Evolutionary conservation across 2,329 filamentous ascomycete species (phyloP).

Genomic region (Aspergillus oerlinghausenensis): DNA sequence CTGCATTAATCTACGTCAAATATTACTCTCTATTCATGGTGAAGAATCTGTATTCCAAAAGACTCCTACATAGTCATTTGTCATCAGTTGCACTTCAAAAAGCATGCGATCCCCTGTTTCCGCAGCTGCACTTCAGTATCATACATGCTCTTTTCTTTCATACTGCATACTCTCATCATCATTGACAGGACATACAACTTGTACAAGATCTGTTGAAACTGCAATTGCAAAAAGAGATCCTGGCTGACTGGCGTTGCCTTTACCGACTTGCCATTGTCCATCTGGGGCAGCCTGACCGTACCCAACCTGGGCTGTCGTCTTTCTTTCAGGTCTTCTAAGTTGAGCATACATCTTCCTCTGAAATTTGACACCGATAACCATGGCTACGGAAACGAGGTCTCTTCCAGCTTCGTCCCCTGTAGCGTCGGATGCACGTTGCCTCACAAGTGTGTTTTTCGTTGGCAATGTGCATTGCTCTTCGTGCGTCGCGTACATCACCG

Average conservation of each 20-base stretch:
- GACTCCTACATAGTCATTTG: not conserved
- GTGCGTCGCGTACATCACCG: conserved; percentile 43
- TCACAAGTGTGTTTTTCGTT: conserved; percentile 37
- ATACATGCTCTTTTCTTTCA: not conserved
- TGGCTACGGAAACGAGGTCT: not conserved
- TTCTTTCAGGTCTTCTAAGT: not conserved
- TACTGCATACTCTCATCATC: not conserved
- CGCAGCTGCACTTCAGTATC: not conserved
- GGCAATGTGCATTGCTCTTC: conserved; percentile 48
- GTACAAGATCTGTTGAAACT: not conserved
- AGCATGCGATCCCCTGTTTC: not conserved
- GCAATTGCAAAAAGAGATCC: not conserved
- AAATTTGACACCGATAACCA: not conserved
- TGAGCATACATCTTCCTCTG: not conserved
- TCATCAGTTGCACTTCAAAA: not conserved
- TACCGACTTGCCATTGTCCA: not conserved
- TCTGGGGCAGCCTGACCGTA: not conserved
- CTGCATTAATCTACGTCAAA: conserved; percentile 5
- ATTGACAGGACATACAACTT: not conserved
- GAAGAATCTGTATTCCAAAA: not conserved
- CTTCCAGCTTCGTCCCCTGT: conserved; percentile 5
- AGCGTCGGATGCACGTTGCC: conserved; percentile 8
- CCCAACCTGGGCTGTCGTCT: not conserved
- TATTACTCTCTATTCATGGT: not conserved
- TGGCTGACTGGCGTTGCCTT: too few species aligned